These are phyloP conservation scores for Trichoderma simmonsii DNA, from an alignment of 2,329 filamentous ascomycete genomes.

Conservation along the genomic window DNA sequence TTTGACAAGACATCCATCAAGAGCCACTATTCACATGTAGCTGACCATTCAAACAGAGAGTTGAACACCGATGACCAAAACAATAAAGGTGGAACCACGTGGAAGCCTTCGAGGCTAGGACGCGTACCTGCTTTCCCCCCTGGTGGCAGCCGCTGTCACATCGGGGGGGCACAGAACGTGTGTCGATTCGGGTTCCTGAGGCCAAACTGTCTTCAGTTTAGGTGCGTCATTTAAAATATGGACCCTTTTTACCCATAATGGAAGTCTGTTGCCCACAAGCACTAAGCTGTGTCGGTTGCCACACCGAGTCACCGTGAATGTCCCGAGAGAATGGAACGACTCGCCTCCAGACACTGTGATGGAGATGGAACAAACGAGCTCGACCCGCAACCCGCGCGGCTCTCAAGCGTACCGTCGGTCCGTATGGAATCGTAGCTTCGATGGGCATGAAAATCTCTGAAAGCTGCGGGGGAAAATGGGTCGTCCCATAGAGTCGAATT, in stretches of 20 bases:
- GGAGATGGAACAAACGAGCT: neutral
- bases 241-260: constrained; percentile 4
- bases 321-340: neutral
- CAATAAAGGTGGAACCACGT: neutral
- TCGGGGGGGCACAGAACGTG: neutral
- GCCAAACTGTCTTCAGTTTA: constrained; percentile 14
- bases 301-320: constrained; percentile 12
- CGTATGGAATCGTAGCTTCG: constrained; percentile 3
- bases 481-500: neutral
- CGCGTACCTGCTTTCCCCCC: constrained; percentile 15
- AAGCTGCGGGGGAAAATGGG: constrained; percentile 10
- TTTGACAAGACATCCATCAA: constrained; percentile 2
- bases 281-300: constrained; percentile 5
- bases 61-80: neutral
- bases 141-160: constrained; percentile 8
- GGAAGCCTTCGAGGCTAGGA: neutral
- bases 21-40: neutral
- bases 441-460: constrained; percentile 3
- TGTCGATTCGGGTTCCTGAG: constrained; percentile 3
- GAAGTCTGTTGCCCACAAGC: constrained; percentile 5
- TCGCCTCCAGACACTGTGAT: neutral
- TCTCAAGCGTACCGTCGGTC: constrained; percentile 14
- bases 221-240: constrained; percentile 12
- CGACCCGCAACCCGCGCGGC: constrained; percentile 15
- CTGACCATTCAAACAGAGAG: neutral